A percentile compares a stretch with the other conserved stretches of the same genome.
These are phyloP conservation scores for Rhizoctonia solani DNA, from an alignment of 1,284 basidiomycete genomes.

Conservation along the genomic window DNA sequence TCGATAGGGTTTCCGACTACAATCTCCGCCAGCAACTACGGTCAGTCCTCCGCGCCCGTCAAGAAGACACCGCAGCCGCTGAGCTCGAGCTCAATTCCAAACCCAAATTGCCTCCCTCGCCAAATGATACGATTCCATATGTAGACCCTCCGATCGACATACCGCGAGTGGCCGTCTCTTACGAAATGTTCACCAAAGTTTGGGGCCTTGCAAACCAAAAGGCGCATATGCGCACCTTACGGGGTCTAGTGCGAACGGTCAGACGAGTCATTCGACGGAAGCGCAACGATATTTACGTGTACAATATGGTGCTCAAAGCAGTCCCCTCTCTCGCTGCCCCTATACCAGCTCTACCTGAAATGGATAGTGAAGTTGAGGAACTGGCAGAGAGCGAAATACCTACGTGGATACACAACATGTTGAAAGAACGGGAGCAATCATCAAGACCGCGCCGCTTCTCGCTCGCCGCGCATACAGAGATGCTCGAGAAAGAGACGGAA, in stretches of 20 bases:
- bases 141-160: slow-evolving; percentile 45
- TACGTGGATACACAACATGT: slow-evolving; percentile 12
- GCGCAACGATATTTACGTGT: slow-evolving; percentile 53
- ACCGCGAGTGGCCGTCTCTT: slow-evolving; percentile 59
- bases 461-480: background rate
- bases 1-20: slow-evolving; percentile 52
- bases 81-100: slow-evolving; percentile 4
- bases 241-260: slow-evolving; percentile 58
- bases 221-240: slow-evolving; percentile 59
- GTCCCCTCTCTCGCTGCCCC: slow-evolving; percentile 1
- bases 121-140: slow-evolving; percentile 36
- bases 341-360: background rate
- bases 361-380: background rate
- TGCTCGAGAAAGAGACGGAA: slow-evolving; percentile 9
- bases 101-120: slow-evolving; percentile 26
- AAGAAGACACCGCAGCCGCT: background rate
- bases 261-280: slow-evolving; percentile 53
- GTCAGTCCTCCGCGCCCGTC: slow-evolving; percentile 11
- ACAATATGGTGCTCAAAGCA: slow-evolving; percentile 39
- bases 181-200: slow-evolving; percentile 58
- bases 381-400: background rate
- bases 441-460: background rate
- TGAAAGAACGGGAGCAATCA: slow-evolving; percentile 5
- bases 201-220: slow-evolving; percentile 60
- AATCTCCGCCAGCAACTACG: slow-evolving; percentile 41